Evolutionary conservation across 2,329 filamentous ascomycete species (phyloP).

Genomic region (Huntiella decipiens): DNA sequence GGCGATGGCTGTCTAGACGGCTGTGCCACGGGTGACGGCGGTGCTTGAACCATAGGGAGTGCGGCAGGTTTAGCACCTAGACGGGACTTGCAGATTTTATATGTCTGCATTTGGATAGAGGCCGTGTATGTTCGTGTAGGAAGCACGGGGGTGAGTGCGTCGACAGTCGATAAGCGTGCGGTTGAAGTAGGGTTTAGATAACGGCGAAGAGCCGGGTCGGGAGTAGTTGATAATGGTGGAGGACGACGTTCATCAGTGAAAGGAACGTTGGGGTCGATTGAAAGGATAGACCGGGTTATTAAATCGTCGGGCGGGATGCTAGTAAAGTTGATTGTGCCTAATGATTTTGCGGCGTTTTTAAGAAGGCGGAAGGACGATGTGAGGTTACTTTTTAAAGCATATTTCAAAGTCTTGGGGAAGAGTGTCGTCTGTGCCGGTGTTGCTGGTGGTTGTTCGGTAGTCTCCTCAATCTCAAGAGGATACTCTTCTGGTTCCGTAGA

Average conservation of each 20-base stretch:
- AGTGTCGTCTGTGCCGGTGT: too few relatives aligned
- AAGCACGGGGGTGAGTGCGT: constrained; percentile 15
- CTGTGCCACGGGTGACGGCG: constrained; percentile 17
- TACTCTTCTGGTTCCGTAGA: constrained; percentile 32
- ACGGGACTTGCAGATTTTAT: constrained; percentile 37
- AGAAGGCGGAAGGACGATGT: constrained; percentile 47
- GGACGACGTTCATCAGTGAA: constrained; percentile 50
- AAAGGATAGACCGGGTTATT: constrained; percentile 46
- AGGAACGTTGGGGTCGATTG: constrained; percentile 45
- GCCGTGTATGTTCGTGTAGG: constrained; percentile 32
- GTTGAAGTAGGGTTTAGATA: constrained; percentile 42
- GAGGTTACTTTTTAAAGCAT: constrained; percentile 48
- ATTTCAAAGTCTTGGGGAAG: constrained; percentile 7
- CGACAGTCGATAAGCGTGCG: constrained; percentile 3
- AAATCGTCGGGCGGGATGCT: constrained; percentile 48
- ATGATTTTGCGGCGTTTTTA: constrained; percentile 42
- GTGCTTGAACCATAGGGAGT: constrained; percentile 17
- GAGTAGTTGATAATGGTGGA: constrained; percentile 41
- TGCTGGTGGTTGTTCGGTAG: constrained; percentile 22
- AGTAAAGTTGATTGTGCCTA: constrained; percentile 42
- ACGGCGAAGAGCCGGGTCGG: constrained; percentile 45
- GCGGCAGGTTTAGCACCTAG: constrained; percentile 17
- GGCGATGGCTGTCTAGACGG: constrained; percentile 15
- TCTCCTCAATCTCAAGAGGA: constrained; percentile 29
- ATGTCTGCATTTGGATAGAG: constrained; percentile 55